Percentiles rank a stretch among this genome's conserved stretches.
These are phyloP conservation scores for Durotheca rogersii DNA, from an alignment of 495 filamentous ascomycete genomes.

Conservation along the genomic window DNA sequence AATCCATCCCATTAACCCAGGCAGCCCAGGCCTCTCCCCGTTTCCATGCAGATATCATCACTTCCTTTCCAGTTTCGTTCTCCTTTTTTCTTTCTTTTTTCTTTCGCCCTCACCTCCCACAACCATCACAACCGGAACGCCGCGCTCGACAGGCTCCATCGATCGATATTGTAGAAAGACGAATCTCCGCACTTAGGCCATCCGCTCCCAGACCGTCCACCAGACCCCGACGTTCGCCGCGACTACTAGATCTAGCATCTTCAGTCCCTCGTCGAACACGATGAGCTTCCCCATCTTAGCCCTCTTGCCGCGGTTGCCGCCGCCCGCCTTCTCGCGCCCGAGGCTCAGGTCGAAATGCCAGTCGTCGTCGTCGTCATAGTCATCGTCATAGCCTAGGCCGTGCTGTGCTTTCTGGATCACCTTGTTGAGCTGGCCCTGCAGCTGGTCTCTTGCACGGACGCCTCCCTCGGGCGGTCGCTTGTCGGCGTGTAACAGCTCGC, in stretches of 20 bases:
- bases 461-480: slow-evolving; percentile 27
- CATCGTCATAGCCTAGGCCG: slow-evolving; percentile 36
- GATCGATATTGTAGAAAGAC: no score
- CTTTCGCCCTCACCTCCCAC: no score
- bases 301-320: slow-evolving; percentile 77
- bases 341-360: slow-evolving; percentile 65
- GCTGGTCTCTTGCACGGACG: slow-evolving; percentile 28
- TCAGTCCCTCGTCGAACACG: slow-evolving; percentile 84
- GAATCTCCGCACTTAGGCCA: slow-evolving; percentile 20
- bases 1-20: not conserved
- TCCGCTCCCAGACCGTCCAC: slow-evolving; percentile 84
- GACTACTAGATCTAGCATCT: slow-evolving; percentile 93
- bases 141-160: no score
- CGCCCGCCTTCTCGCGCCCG: slow-evolving; percentile 74
- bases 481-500: slow-evolving; percentile 34
- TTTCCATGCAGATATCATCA: no score
- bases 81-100: not conserved
- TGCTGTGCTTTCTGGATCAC: slow-evolving; percentile 32
- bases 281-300: slow-evolving; percentile 94
- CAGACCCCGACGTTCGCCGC: slow-evolving; percentile 89
- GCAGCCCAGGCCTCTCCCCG: not conserved
- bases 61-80: not conserved
- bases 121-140: not conserved
- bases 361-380: slow-evolving; percentile 36
- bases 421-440: slow-evolving; percentile 44